Conservation (phyloP, 2,329 filamentous ascomycete species). For the Aspergillus japonicus region DNA sequence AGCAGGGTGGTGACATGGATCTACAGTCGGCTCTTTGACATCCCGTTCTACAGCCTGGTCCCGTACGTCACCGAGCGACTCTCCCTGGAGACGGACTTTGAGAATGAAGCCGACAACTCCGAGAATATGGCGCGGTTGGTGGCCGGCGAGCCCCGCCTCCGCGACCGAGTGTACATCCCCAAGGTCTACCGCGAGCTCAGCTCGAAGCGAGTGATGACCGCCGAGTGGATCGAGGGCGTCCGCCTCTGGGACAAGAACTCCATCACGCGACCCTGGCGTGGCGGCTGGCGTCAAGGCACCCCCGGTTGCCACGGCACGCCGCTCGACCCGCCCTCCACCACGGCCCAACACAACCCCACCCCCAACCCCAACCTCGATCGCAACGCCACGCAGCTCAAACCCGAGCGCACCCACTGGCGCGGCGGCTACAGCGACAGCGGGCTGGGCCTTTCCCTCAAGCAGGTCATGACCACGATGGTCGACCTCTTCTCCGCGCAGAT, state of each 20-base stretch:
- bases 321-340: slow-evolving; percentile 56
- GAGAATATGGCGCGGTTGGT: slow-evolving; percentile 79
- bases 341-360: slow-evolving; percentile 34
- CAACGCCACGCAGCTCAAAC: slow-evolving; percentile 64
- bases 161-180: slow-evolving; percentile 82
- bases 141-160: slow-evolving; percentile 70
- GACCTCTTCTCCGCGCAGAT: slow-evolving; percentile 97
- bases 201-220: slow-evolving; percentile 81
- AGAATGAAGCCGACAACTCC: slow-evolving; percentile 85
- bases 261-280: slow-evolving; percentile 74
- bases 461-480: slow-evolving; percentile 95
- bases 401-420: slow-evolving; percentile 74
- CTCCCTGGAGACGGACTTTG: slow-evolving; percentile 89
- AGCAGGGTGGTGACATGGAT: slow-evolving; percentile 71
- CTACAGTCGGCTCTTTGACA: slow-evolving; percentile 84
- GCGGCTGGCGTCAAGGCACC: slow-evolving; percentile 71
- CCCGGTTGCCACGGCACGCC: slow-evolving; percentile 71
- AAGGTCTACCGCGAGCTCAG: slow-evolving; percentile 79
- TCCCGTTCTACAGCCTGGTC: slow-evolving; percentile 88
- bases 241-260: slow-evolving; percentile 87
- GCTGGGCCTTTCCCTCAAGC: slow-evolving; percentile 75
- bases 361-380: slow-evolving; percentile 26
- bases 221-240: slow-evolving; percentile 96
- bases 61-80: slow-evolving; percentile 93
- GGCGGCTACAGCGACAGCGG: slow-evolving; percentile 72